Evolutionary conservation across 495 filamentous ascomycete species (phyloP), one percentile per base, ranked within the genome.

Genomic region (Tetracladium marchalianum): DNA sequence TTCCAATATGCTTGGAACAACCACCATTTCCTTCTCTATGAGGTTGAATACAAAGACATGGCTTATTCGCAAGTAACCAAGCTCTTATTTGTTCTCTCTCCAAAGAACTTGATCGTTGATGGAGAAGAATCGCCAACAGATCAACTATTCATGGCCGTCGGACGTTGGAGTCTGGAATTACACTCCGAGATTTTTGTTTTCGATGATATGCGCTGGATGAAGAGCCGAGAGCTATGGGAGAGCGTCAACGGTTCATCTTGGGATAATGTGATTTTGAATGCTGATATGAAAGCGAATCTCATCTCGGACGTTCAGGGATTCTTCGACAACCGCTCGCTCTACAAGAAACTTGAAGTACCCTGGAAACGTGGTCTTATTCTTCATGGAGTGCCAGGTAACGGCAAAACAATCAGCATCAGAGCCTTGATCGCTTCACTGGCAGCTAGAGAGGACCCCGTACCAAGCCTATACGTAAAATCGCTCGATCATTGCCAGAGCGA

Each of bases 351-450:
- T 7, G 67, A 69, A 41, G 77, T 83, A 9, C 77, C 81, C 4
- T 81, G 78, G 76, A 82, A 81, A 59, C 55, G 75, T 9, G 73
- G 73, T 0, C 53, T 78, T 35, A 77, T 78, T 38, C 74, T 75
- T 56, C 67, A 77, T 46, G 75, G 75, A 0, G 71, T 72, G 2
- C 76, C 74, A 0, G 76, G 76, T 12, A 82, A 81, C 46, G 80
- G 80, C 0, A 84, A 84, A 61, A 82, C 80, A 9, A 73, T 81
- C 50, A 69, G 66, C 24, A 76, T 82, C 64, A 81, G 80, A 61
- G 80, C 80, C 12, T 65, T 76, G 36, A 81, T 81, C 70, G 63
- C 71, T 52, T 66, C 62, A 18, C 60, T 81, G n/a, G 62, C 66
- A 7, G 47, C 53, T 5, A 57, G 65, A 12, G 31, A 38, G 6